Evolutionary conservation across 345 rosid species (phyloP).

Genomic region (Reutealis trisperma): DNA sequence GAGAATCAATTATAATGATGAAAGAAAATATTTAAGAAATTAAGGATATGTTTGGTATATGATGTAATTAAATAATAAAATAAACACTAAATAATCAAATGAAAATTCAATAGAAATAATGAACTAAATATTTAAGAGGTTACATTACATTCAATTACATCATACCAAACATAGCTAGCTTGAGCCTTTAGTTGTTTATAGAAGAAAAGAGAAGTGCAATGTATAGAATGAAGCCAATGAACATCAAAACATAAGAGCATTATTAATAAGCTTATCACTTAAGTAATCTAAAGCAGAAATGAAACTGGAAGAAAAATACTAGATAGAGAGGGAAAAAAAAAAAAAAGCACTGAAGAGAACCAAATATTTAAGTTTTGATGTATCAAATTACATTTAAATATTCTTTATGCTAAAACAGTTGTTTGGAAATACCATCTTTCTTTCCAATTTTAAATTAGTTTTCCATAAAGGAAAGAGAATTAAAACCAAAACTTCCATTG

Average conservation of each 20-base stretch:
- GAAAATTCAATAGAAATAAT: too few relatives aligned
- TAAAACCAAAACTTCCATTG: background rate
- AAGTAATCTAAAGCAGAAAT: background rate
- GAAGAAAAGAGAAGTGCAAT: background rate
- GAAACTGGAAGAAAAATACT: background rate
- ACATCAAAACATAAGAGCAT: background rate
- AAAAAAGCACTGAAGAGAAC: background rate
- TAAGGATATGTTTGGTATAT: too few relatives aligned
- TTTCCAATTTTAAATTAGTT: background rate
- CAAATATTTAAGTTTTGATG: background rate
- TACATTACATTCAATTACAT: too few relatives aligned
- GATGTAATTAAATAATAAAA: too few relatives aligned
- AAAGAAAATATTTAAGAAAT: background rate
- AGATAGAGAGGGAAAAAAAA: background rate
- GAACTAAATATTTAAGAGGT: too few relatives aligned
- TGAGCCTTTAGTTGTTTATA: too few relatives aligned
- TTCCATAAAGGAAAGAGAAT: background rate
- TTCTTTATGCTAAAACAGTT: too few relatives aligned
- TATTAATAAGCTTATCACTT: background rate
- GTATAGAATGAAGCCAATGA: background rate
- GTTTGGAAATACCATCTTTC: background rate
- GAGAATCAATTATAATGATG: background rate
- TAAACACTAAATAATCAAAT: too few relatives aligned
- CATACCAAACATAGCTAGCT: too few relatives aligned
- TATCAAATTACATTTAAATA: too few relatives aligned